Evolutionary conservation across 352 stramenopile species (phyloP), one percentile per base, ranked within the genome.

Genomic region (Phytopythium delawarense): DNA sequence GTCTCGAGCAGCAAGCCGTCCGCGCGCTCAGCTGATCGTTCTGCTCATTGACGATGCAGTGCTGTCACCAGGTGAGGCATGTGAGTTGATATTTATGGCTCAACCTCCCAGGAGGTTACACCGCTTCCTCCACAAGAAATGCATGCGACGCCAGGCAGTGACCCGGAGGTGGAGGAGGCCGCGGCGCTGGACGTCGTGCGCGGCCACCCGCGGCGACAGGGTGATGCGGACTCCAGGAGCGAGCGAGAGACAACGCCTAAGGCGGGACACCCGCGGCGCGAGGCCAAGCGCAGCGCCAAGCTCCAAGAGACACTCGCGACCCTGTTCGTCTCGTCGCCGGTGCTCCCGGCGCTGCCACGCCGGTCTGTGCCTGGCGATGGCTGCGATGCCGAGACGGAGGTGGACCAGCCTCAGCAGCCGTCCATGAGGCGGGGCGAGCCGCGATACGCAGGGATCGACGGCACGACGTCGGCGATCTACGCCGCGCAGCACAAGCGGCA

Each of bases 1-100:
- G 37, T 11, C 61, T 88, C 16, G 74, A 85, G 44, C 67, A 61
- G 20, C 67, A 72, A 21, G 67, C 70, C 16, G 75, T 84, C 16
- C 64, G 49, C 16, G 46, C 62, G 6, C 51, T 67, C 21, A 71
- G 55, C 44, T 63, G 46, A 35, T 52, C 21, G 0, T 4, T 3
- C 16, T n/a, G 11, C 46, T 18, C 21, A 8, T 28, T 2, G 25
- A 2, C 25, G 25, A 28, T 28, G 16, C 9, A 5, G 20, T 13
- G 18, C 21, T 48, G 20, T 5, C 21, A 25, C 8, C 42, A 21
- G 42, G 4, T 23, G 18, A 48, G 0, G 42, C 16, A 23, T 13
- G 2, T 7, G 25, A 28, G 25, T 48, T 11, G 18, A 28, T 28
- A 28, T 28, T 28, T 28, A 28, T 28, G 25, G 25, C 25, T 2